Evolutionary conservation across 1,139 yeast genomes (phyloP), one percentile per base, ranked within the genome.

Genomic region (Kodamaea plutei): DNA sequence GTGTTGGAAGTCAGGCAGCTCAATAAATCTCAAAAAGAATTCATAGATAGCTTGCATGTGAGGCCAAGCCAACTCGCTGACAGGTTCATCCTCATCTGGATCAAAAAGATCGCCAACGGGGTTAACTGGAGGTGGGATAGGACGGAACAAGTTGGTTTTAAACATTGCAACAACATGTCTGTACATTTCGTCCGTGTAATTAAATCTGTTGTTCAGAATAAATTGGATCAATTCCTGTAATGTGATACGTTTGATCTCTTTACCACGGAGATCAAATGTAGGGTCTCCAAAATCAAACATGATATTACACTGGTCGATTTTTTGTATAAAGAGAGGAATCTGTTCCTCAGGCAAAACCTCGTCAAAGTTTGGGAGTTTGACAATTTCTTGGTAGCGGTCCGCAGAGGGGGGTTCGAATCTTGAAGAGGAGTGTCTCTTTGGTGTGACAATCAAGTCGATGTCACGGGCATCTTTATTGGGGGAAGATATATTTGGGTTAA

Each of bases 81-180:
- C 95, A 2, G 97, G 97, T 59, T 91, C 99, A 61, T 91, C 98
- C 61, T 91, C 99, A 62, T 91, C 98, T 0, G 99, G 98, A 50
- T 93, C 98, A 56, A 76, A 93, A 17, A 91, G 73, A 40, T 93
- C 98, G 22, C 98, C 98, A 24, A 89, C 75, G 4, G 97, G 97
- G 55, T 93, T 91, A 25, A 89, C 95, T 1, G 97, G 97, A 1
- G 99, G 98, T 3, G 98, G 97, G 26, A 91, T 87, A 19, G 97
- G 96, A 52, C 99, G 76, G 58, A 91, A 88, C 34, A 91, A 69
- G 59, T 91, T 91, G 40, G 73, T 76, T 48, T 80, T 81, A 59
- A 89, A 93, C 97, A 91, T 91, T 20, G 74, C 74, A 26, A 89
- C 89, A 35, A 91, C 95, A 49, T 81, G 87, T 32, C 73, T 74